Evolutionary conservation across 345 rosid species (phyloP), one percentile per base, ranked within the genome.

Genomic region (Bruguiera gymnorhiza): DNA sequence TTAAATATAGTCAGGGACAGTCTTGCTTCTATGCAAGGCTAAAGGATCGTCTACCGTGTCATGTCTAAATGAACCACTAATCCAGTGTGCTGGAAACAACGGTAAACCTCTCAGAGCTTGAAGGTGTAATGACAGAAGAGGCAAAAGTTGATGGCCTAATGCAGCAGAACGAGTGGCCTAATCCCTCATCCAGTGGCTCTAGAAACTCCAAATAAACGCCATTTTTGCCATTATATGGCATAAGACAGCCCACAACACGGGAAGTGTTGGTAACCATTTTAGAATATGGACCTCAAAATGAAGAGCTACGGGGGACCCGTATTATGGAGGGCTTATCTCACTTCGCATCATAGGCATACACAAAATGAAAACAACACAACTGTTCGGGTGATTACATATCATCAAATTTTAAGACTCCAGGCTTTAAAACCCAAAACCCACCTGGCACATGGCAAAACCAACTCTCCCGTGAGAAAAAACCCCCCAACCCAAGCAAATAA

Each of bases 81-180:
- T 93, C 98, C 64, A 93, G 83, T 31, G 93, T 87, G 77, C 96
- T 93, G 3, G 98, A 93, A 87, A 87, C 96, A 81, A 89, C 85
- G 0, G 98, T 93, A 75, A 87, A 90, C 84, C 98, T 91, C 88
- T 90, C 96, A 1, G 97, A 93, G 76, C 87, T 93, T 11, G 83
- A 89, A 0, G 98, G 97, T 56, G 98, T 89, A 63, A 90, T 93
- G 66, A 86, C 89, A 16, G 93, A 97, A 62, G 98, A 90, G 68
- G 89, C 97, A 31, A 87, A 93, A 76, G 83, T 80, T 1, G 84
- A 77, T 19, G 96, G 98, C 86, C 98, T 86, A 50, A 93, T 88
- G 70, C 89, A 93, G 71, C 97, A 91, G 60, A 93, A 93, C 20
- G 97, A 93, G 81, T 91, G 98, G 63, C 98, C 98, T 72, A 93